Conservation (phyloP, 768 basidiomycete genomes). For the Termitomyces sp. region DNA sequence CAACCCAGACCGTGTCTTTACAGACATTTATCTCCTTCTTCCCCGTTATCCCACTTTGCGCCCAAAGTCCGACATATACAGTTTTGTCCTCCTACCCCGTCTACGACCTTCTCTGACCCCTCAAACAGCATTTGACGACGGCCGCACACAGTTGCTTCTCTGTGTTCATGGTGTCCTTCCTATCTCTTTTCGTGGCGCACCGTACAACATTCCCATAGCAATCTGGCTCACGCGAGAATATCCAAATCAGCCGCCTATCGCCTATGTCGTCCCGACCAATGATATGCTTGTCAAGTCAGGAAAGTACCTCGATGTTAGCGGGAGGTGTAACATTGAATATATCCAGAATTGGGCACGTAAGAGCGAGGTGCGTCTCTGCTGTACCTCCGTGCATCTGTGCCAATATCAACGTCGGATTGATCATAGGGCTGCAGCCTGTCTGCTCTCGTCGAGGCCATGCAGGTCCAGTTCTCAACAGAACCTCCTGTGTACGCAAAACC, state of each 20-base stretch:
- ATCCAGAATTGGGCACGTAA: constrained; percentile 77
- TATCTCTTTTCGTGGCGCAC: constrained; percentile 66
- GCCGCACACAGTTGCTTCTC: constrained; percentile 86
- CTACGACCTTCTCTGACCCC: constrained; percentile 4
- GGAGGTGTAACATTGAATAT: constrained; percentile 66
- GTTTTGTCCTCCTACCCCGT: constrained; percentile 30
- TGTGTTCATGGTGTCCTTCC: constrained; percentile 90
- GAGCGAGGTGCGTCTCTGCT: constrained; percentile 61
- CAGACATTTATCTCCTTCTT: constrained; percentile 63
- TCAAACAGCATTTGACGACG: constrained; percentile 83
- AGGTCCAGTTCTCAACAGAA: constrained; percentile 75
- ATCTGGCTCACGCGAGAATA: constrained; percentile 87
- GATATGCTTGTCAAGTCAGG: constrained; percentile 87
- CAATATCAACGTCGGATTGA: constrained; percentile 6
- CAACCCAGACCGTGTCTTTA: constrained; percentile 50
- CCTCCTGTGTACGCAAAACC: constrained; percentile 93
- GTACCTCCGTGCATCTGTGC: constrained; percentile 4
- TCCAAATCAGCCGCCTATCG: constrained; percentile 77
- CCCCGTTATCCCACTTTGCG: constrained; percentile 50
- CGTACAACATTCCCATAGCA: constrained; percentile 93
- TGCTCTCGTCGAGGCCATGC: constrained; percentile 72
- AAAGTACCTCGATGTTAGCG: constrained; percentile 76
- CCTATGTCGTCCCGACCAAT: constrained; percentile 87
- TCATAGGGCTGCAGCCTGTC: constrained; percentile 73
- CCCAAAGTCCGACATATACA: constrained; percentile 83